These are phyloP conservation scores for Cardamine resedifolia DNA, from an alignment of 345 rosid genomes.

Conservation along the genomic window DNA sequence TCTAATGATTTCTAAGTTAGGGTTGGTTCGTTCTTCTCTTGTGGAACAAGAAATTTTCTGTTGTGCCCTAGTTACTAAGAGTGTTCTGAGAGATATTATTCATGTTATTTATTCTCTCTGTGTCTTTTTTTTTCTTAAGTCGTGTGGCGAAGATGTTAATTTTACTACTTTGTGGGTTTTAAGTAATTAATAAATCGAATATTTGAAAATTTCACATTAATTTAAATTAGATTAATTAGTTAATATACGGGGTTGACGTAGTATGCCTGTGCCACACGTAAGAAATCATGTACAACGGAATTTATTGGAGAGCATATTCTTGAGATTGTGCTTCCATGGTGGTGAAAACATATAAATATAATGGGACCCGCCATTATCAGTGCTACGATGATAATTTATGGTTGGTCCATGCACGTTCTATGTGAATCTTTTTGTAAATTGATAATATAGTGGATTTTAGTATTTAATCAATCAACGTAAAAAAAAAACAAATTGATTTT, in stretches of 20 bases:
- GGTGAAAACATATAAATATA: conserved; percentile 15
- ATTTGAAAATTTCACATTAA: not conserved
- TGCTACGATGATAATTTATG: not conserved
- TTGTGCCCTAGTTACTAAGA: not conserved
- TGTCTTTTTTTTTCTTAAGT: not conserved
- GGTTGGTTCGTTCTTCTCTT: not conserved
- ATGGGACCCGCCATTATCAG: conserved; percentile 25
- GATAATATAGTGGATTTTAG: not conserved
- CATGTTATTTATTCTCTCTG: not conserved
- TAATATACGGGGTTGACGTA: not conserved
- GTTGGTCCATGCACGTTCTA: conserved; percentile 34
- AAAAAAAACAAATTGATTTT: too few species aligned
- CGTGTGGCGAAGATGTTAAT: conserved; percentile 21
- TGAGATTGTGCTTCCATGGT: conserved; percentile 29
- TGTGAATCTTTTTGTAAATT: conserved; percentile 3
- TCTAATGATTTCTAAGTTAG: conserved; percentile 48
- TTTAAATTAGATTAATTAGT: not conserved
- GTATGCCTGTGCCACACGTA: conserved; percentile 24
- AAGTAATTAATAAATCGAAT: conserved; percentile 19
- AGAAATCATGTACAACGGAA: conserved; percentile 2
- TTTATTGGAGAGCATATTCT: conserved; percentile 19
- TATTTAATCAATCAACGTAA: not conserved
- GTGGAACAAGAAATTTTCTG: conserved; percentile 14
- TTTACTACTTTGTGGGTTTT: not conserved
- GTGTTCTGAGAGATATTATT: not conserved